Base-by-base conservation (phyloP, 176 grass and related monocot species). In the Musa troglodytarum region DNA sequence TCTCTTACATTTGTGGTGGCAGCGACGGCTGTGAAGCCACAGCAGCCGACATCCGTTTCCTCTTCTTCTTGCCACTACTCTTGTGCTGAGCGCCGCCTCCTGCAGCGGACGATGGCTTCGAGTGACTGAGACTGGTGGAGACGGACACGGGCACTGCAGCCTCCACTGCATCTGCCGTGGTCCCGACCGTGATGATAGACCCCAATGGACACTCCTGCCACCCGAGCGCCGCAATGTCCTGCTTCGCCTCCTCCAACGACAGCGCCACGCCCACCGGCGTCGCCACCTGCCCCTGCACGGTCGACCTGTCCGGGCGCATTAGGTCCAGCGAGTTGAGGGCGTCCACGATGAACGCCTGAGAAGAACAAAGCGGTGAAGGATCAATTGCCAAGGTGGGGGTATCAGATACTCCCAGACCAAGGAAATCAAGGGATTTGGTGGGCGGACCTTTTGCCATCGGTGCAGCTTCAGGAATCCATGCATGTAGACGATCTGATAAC, bases 171-270 rank as follows among this genome's bases (percentile, higher is more conserved):
- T n/a, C 8, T 14, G 68, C 87, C 22, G 68, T 74, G 29, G 81
- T 80, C 55, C 77, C 61, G 71, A 92, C 5, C 49, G 81, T 80
- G 72, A 86, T 73, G 76, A 92, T 19, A 51, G 86, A 92, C 52
- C 79, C 76, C 57, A 89, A 51, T 76, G 90, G 86, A 73, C 90
- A 89, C 63, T 86, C 90, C 76, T 82, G 79, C 90, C 90, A 92
- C 59, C 82, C 84, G 54, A 92, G 64, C 55, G 76, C 79, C 73
- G 87, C 76, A n/a, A 92, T 78, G 76, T 82, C 87, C 74, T 63
- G 79, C 79, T 15, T 74, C 12, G 34, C 77, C 68, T 80, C 81
- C 69, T 85, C 81, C 79, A 28, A n/a, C 2, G 86, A 78, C 65
- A 88, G 84, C 64, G 21, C 49, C n/a, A 75, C 81, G 57, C 16